phyloP scores from a whole-genome alignment of 345 rosid species.

The Melaleuca quinquenervia region DNA sequence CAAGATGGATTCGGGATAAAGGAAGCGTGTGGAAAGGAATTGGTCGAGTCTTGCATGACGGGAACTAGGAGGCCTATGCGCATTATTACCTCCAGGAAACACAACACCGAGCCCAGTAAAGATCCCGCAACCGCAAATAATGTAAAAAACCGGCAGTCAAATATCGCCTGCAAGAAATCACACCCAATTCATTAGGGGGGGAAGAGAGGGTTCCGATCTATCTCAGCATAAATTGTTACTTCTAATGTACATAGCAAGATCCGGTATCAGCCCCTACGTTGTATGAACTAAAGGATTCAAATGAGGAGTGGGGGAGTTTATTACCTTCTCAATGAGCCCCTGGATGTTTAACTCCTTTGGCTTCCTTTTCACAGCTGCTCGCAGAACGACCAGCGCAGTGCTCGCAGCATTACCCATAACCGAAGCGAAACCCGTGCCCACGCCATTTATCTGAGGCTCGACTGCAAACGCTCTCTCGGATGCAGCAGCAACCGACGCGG shows the following conservation, averaged over 20 bases:
- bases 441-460: not conserved
- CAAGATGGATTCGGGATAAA: not conserved
- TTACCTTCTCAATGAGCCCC: slow-evolving; percentile 33
- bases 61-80: not conserved
- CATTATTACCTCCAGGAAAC: slow-evolving; percentile 52
- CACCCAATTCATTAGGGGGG: not conserved
- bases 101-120: slow-evolving; percentile 50
- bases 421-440: slow-evolving; percentile 5
- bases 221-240: not conserved
- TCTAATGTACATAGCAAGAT: not conserved
- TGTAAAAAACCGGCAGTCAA: slow-evolving; percentile 65
- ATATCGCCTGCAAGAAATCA: slow-evolving; percentile 28
- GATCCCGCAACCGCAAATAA: slow-evolving; percentile 60
- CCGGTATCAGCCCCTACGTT: not conserved
- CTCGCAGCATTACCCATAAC: not conserved
- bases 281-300: not conserved
- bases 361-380: slow-evolving; percentile 5
- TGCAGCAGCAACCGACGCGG: slow-evolving; percentile 6
- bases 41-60: not conserved
- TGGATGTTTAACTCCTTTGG: slow-evolving; percentile 27
- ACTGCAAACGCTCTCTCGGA: slow-evolving; percentile 2
- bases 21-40: not conserved
- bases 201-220: not conserved
- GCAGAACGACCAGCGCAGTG: slow-evolving; percentile 7
- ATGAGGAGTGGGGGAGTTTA: not conserved